Evolutionary conservation across 116 monocot genomes (phyloP).

Genomic region (Posidonia oceanica): DNA sequence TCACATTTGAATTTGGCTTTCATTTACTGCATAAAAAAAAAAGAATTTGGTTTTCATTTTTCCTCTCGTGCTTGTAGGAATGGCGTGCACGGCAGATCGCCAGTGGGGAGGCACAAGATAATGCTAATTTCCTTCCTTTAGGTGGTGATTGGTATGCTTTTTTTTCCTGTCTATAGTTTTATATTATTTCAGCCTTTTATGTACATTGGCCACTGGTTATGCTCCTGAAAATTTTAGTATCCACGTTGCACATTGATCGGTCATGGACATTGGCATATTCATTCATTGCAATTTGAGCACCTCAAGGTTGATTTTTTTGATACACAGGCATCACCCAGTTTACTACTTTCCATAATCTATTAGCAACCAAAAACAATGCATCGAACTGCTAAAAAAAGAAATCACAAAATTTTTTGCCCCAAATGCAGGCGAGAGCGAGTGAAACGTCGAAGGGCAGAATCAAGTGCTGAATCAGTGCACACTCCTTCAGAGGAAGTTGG

Average conservation of each 20-base stretch:
- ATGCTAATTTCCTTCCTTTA: constrained; percentile 91
- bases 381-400: not conserved
- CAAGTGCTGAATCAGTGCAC: constrained; percentile 19
- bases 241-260: not conserved
- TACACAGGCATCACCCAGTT: not conserved
- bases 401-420: not conserved
- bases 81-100: constrained; percentile 76
- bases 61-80: constrained; percentile 24
- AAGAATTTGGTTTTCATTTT: not conserved
- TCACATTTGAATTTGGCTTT: not conserved
- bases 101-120: constrained; percentile 81
- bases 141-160: constrained; percentile 84
- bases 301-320: too few relatives aligned
- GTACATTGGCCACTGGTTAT: not conserved
- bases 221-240: too few relatives aligned
- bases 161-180: not conserved
- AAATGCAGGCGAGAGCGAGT: constrained; percentile 70
- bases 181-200: not conserved
- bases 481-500: constrained; percentile 15
- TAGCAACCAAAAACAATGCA: not conserved
- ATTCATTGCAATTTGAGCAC: too few relatives aligned
- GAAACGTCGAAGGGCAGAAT: constrained; percentile 44
- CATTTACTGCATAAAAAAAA: not conserved
- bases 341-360: not conserved
- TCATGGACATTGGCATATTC: not conserved